Conservation (phyloP, 2,329 filamentous ascomycete species). For the Apiospora koreana region DNA sequence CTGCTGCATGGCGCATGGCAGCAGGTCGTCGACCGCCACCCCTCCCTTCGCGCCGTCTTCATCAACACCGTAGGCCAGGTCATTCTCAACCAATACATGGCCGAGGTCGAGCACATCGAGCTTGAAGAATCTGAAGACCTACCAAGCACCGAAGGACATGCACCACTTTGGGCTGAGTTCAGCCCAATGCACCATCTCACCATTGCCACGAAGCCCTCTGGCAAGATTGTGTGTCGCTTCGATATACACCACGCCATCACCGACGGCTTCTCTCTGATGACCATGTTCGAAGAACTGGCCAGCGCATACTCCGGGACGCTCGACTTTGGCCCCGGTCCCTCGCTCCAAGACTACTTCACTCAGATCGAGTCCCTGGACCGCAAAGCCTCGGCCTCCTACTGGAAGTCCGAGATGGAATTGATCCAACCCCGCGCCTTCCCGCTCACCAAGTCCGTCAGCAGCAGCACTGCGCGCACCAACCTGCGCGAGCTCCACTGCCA, state of each 20-base stretch:
- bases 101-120: background rate
- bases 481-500: constrained; percentile 11
- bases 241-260: constrained; percentile 15
- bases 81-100: background rate
- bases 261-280: constrained; percentile 14
- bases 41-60: constrained; percentile 12
- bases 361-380: constrained; percentile 4
- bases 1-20: constrained; percentile 14
- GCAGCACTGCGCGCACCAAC: background rate
- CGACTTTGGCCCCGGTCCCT: constrained; percentile 1
- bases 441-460: background rate
- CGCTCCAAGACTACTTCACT: constrained; percentile 6
- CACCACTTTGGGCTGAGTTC: background rate
- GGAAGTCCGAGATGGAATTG: background rate
- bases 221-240: constrained; percentile 4
- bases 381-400: background rate
- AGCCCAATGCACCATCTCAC: constrained; percentile 12
- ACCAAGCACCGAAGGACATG: background rate
- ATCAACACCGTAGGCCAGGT: background rate
- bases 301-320: constrained; percentile 6
- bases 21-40: constrained; percentile 15
- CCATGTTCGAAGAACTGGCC: constrained; percentile 15
- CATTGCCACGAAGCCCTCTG: constrained; percentile 6
- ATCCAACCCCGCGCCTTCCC: background rate
- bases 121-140: background rate